Conservation (phyloP, 192 early-diverging fungal species). For the Dimargaris xerosporica region DNA sequence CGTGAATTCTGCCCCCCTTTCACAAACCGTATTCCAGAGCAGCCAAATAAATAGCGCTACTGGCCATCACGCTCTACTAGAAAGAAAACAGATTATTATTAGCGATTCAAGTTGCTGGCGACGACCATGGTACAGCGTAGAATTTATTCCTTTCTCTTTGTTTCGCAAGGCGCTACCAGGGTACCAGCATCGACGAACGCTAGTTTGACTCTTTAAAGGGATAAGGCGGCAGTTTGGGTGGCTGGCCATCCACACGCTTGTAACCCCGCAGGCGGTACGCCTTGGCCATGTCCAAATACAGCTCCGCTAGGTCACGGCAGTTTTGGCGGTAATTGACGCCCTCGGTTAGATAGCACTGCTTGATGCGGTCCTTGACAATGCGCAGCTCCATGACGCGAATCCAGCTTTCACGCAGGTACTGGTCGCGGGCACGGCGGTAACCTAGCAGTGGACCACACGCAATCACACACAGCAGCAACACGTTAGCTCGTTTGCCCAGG, state of each 20-base stretch:
- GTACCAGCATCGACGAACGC: not conserved
- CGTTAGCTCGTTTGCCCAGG: not conserved
- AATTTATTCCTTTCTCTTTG: no score
- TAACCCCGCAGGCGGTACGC: not conserved
- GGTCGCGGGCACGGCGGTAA: slow-evolving; percentile 33
- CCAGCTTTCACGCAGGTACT: slow-evolving; percentile 73
- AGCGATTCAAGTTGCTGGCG: no score
- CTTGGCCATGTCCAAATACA: slow-evolving; percentile 47
- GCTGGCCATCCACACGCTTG: not conserved
- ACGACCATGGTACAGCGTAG: no score
- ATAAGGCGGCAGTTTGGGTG: not conserved
- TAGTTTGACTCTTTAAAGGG: not conserved
- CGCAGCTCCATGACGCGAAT: slow-evolving; percentile 80
- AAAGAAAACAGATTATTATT: no score
- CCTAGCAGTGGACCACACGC: not conserved
- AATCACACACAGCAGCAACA: not conserved
- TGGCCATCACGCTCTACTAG: no score
- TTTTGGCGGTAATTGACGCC: slow-evolving; percentile 89
- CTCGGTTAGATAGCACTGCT: slow-evolving; percentile 83
- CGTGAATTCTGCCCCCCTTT: no score
- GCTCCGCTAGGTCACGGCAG: slow-evolving; percentile 67
- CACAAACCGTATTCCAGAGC: no score
- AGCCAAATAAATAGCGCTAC: no score
- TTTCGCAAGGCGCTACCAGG: no score
- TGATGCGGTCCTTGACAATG: slow-evolving; percentile 67